These are phyloP conservation scores for Heimioporus retisporus DNA, from an alignment of 1,284 basidiomycete species.

Conservation along the genomic window DNA sequence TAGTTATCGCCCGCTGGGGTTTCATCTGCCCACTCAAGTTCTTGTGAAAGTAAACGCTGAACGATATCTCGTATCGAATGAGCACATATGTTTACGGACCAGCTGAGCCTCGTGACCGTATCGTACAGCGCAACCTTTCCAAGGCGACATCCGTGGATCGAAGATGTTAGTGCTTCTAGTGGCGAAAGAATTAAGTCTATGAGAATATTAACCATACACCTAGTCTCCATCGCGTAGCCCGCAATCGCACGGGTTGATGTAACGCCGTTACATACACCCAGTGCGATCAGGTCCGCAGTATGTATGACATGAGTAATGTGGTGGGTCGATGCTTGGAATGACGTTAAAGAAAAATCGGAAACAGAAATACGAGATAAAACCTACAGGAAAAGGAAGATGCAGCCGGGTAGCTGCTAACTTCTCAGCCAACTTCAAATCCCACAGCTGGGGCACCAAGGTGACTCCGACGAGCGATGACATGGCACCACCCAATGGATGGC, in stretches of 20 bases:
- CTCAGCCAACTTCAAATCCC: slow-evolving; percentile 84
- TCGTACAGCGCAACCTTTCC: slow-evolving; percentile 92
- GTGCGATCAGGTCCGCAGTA: slow-evolving; percentile 77
- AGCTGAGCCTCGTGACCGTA: slow-evolving; percentile 85
- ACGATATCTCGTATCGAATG: slow-evolving; percentile 86
- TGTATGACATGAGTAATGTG: slow-evolving; percentile 80
- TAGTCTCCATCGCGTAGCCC: slow-evolving; percentile 73
- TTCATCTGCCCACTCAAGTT: slow-evolving; percentile 66
- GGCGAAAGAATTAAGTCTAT: not conserved
- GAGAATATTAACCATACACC: slow-evolving; percentile 39
- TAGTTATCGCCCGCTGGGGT: slow-evolving; percentile 20
- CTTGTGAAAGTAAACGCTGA: slow-evolving; percentile 75
- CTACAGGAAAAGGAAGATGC: slow-evolving; percentile 76
- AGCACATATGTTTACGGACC: slow-evolving; percentile 83
- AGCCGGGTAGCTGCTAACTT: slow-evolving; percentile 78
- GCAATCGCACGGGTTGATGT: slow-evolving; percentile 66
- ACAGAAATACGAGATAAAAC: slow-evolving; percentile 18
- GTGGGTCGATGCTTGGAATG: slow-evolving; percentile 56
- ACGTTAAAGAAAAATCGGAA: not conserved
- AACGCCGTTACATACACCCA: slow-evolving; percentile 71
- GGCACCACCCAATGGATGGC: slow-evolving; percentile 84
- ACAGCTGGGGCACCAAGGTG: slow-evolving; percentile 90
- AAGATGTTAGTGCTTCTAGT: slow-evolving; percentile 22
- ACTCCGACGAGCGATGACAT: slow-evolving; percentile 83
- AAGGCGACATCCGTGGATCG: slow-evolving; percentile 72